Percentiles rank a stretch among this genome's conserved stretches.
phyloP scores from a whole-genome alignment of 176 grass and related monocot species.

The Raddia guianensis region DNA sequence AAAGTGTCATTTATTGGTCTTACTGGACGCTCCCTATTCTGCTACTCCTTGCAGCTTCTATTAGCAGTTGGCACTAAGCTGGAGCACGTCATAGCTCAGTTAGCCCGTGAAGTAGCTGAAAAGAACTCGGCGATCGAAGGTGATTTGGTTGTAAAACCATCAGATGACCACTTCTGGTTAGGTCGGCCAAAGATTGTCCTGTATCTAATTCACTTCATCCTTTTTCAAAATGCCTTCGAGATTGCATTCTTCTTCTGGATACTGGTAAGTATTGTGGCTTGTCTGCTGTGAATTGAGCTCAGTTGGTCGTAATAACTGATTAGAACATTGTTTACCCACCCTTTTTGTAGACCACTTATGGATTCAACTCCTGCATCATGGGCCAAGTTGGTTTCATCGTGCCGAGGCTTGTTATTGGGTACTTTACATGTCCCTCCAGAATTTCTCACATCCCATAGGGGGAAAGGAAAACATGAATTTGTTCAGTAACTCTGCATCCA shows the following conservation, averaged over 20 bases:
- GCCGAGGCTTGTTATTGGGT: slow-evolving; percentile 95
- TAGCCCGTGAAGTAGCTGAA: slow-evolving; percentile 87
- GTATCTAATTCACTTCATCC: slow-evolving; percentile 88
- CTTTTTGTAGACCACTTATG: slow-evolving; percentile 60
- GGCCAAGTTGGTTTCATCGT: slow-evolving; percentile 75
- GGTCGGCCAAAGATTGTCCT: slow-evolving; percentile 58
- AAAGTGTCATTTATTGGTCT: not conserved
- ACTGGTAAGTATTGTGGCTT: slow-evolving; percentile 47
- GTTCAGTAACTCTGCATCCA: not conserved
- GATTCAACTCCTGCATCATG: slow-evolving; percentile 91
- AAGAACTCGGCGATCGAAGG: slow-evolving; percentile 70
- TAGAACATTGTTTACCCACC: not conserved
- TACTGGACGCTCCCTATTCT: slow-evolving; percentile 9
- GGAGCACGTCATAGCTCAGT: slow-evolving; percentile 81
- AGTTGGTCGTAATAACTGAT: not conserved
- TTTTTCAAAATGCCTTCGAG: slow-evolving; percentile 97
- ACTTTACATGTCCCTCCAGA: slow-evolving; percentile 40
- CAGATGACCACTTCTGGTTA: slow-evolving; percentile 93
- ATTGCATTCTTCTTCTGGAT: slow-evolving; percentile 97
- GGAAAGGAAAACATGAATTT: not conserved
- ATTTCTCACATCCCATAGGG: not conserved
- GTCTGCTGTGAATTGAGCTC: not conserved
- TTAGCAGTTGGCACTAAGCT: slow-evolving; percentile 88
- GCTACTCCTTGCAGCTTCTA: slow-evolving; percentile 65
- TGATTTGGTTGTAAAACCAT: slow-evolving; percentile 84